phyloP scores from a whole-genome alignment of 305 asterid genomes.

The Fraxinus ornus region DNA sequence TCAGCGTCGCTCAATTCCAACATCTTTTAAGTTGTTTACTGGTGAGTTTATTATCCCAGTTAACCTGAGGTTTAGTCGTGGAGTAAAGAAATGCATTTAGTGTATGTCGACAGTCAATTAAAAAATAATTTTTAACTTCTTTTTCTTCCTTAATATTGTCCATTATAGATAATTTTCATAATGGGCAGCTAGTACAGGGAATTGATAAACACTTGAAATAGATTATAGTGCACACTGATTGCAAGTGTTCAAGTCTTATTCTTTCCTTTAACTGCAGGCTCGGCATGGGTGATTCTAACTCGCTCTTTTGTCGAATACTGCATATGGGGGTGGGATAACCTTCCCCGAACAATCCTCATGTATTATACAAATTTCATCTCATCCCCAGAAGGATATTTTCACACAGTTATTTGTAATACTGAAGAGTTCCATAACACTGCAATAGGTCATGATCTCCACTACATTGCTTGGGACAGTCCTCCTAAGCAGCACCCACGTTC shows the following conservation, averaged over 20 bases:
- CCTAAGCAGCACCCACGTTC: conserved; percentile 91
- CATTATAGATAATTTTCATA: not conserved
- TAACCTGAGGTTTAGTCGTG: not conserved
- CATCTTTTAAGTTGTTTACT: conserved; percentile 80
- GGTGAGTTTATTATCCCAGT: conserved; percentile 43
- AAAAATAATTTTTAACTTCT: not conserved
- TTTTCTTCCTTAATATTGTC: not conserved
- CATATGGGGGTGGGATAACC: conserved; percentile 93
- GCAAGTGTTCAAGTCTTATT: not conserved
- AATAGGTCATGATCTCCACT: conserved; percentile 81
- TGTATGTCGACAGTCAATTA: not conserved
- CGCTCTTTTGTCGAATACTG: conserved; percentile 86
- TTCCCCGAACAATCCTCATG: conserved; percentile 91
- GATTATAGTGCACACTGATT: not conserved
- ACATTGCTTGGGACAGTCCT: conserved; percentile 93
- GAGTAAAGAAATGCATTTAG: not conserved
- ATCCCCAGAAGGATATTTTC: conserved; percentile 94
- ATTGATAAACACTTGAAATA: not conserved
- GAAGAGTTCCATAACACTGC: conserved; percentile 66
- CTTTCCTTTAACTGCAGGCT: conserved; percentile 47
- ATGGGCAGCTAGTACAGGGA: not conserved
- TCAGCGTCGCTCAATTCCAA: conserved; percentile 85
- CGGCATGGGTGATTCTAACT: conserved; percentile 89
- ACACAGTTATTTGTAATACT: conserved; percentile 84
- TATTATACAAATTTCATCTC: conserved; percentile 80